A percentile compares a stretch with the other conserved stretches of the same genome.
Evolutionary conservation across 257 asterid species (phyloP).

Genomic region (Solanum pimpinellifolium): DNA sequence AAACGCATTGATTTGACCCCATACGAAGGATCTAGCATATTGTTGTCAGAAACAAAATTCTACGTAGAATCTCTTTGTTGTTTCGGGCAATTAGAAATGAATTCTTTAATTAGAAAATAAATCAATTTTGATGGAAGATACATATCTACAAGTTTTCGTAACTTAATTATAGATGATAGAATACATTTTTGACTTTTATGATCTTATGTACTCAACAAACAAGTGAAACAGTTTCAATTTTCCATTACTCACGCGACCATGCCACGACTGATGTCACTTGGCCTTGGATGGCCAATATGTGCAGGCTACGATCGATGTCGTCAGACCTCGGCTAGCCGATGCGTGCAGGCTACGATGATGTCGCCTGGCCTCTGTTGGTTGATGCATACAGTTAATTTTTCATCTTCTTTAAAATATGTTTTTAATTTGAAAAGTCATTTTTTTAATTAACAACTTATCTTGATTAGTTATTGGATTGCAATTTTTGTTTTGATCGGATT

Average conservation of each 20-base stretch:
- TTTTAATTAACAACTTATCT: background rate
- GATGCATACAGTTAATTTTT: background rate
- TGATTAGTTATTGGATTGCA: background rate
- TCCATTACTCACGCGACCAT: background rate
- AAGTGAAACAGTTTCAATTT: too few relatives aligned
- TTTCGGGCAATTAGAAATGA: background rate
- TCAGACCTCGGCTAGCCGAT: background rate
- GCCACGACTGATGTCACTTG: background rate
- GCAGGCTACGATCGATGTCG: too few relatives aligned
- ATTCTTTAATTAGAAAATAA: background rate
- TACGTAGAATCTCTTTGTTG: background rate
- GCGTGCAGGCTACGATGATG: background rate
- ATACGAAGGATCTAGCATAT: background rate
- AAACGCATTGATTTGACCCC: background rate
- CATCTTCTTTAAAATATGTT: background rate
- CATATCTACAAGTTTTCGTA: background rate
- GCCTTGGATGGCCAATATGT: too few relatives aligned
- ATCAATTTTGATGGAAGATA: background rate
- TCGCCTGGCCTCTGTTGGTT: background rate
- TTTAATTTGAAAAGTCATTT: too few relatives aligned
- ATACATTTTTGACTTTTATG: background rate
- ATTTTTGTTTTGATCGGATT: background rate
- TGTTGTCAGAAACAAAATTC: too few relatives aligned
- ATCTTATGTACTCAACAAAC: too few relatives aligned
- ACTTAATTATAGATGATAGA: background rate